Conservation (phyloP, 1,139 yeast genomes). For the Taiozyma sp. region DNA sequence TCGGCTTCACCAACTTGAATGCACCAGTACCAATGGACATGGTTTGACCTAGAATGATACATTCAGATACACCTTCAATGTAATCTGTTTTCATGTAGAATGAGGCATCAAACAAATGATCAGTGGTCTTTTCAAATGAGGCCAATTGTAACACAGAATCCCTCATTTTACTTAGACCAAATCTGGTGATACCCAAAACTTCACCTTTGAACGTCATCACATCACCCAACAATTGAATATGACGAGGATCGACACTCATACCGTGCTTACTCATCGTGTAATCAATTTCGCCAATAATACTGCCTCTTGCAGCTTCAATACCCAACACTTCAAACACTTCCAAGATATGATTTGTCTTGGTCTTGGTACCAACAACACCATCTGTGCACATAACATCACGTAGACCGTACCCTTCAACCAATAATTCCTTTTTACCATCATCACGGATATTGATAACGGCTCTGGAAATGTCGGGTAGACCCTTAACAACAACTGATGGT, state of each 20-base stretch:
- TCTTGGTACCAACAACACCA: slow-evolving; percentile 87
- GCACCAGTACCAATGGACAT: slow-evolving; percentile 98
- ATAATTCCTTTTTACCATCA: slow-evolving; percentile 77
- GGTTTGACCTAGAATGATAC: slow-evolving; percentile 96
- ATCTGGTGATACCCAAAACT: slow-evolving; percentile 95
- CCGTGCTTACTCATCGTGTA: slow-evolving; percentile 99
- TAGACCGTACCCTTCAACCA: slow-evolving; percentile 97
- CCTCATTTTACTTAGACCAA: slow-evolving; percentile 97
- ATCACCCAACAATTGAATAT: slow-evolving; percentile 93
- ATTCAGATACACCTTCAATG: slow-evolving; percentile 97
- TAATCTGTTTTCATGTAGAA: slow-evolving; percentile 95
- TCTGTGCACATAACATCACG: slow-evolving; percentile 97
- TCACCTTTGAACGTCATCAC: slow-evolving; percentile 99
- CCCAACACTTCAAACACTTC: slow-evolving; percentile 91
- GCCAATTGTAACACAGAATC: slow-evolving; percentile 97
- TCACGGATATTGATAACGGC: slow-evolving; percentile 94
- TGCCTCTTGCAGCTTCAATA: slow-evolving; percentile 94
- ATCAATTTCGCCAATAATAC: slow-evolving; percentile 91
- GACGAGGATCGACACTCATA: slow-evolving; percentile 99
- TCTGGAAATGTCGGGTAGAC: slow-evolving; percentile 84
- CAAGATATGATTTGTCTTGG: slow-evolving; percentile 86
- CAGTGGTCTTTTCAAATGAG: slow-evolving; percentile 97
- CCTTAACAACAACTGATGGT: slow-evolving; percentile 88
- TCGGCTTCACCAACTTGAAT: slow-evolving; percentile 72
- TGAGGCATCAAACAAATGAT: slow-evolving; percentile 96